Evolutionary conservation across 202 grass and related monocot genomes (phyloP).

Genomic region (Setaria italica): DNA sequence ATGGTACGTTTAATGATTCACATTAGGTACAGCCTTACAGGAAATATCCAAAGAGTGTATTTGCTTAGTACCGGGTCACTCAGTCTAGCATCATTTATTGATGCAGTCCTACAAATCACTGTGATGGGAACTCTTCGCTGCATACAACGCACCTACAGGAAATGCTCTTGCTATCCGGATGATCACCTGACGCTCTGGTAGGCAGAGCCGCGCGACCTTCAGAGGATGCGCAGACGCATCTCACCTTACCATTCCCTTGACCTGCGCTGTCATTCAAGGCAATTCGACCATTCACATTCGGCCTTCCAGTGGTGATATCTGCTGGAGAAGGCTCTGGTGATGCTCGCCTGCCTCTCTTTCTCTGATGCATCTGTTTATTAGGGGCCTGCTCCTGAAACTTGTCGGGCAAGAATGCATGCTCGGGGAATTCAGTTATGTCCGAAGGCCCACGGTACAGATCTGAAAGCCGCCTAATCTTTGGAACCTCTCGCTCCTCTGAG

Average conservation of each 20-base stretch:
- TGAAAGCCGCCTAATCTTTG: slow-evolving; percentile 44
- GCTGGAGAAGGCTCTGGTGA: slow-evolving; percentile 16
- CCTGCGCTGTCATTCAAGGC: neutral
- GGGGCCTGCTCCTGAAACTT: slow-evolving; percentile 14
- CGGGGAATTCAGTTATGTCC: slow-evolving; percentile 11
- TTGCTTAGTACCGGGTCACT: neutral
- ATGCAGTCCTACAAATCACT: neutral
- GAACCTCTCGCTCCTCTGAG: slow-evolving; percentile 51
- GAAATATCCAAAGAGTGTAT: neutral
- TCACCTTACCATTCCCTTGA: slow-evolving; percentile 9
- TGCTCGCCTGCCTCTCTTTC: slow-evolving; percentile 27
- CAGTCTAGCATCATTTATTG: neutral
- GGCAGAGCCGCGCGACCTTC: neutral
- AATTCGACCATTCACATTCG: slow-evolving; percentile 38
- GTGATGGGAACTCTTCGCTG: neutral
- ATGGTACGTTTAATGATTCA: neutral
- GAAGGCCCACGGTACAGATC: slow-evolving; percentile 25
- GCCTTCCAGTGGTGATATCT: neutral
- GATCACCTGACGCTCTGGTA: neutral
- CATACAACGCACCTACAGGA: neutral
- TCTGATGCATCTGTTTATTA: slow-evolving; percentile 1
- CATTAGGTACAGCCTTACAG: neutral
- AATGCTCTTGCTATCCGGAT: neutral
- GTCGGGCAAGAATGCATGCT: neutral
- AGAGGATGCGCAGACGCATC: neutral